These are phyloP conservation scores for Microdochium bolleyi DNA, from an alignment of 2,329 filamentous ascomycete genomes.

Conservation along the genomic window DNA sequence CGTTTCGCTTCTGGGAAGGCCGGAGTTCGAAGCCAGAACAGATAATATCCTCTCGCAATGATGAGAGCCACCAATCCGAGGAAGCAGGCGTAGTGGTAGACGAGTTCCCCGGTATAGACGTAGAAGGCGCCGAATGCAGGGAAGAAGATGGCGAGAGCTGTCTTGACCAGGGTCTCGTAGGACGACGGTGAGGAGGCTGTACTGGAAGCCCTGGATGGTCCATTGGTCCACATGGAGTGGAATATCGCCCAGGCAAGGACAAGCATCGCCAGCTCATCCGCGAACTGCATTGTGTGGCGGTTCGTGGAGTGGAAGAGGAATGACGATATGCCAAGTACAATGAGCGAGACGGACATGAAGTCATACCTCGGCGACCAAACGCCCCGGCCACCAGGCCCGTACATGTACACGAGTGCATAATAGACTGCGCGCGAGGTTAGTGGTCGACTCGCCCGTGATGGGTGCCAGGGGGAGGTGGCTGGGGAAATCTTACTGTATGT, in stretches of 20 bases:
- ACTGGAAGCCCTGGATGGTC: slow-evolving; percentile 7
- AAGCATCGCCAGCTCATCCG: slow-evolving; percentile 53
- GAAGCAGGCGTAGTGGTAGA: slow-evolving; percentile 33
- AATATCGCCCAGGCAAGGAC: slow-evolving; percentile 42
- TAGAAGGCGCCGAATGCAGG: slow-evolving; percentile 32
- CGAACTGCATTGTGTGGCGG: slow-evolving; percentile 32
- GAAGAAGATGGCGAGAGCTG: slow-evolving; percentile 30
- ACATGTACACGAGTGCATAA: slow-evolving; percentile 29
- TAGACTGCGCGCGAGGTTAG: slow-evolving; percentile 23
- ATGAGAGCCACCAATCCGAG: slow-evolving; percentile 21
- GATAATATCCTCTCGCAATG: slow-evolving; percentile 22
- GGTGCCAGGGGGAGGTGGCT: neutral
- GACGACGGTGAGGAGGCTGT: slow-evolving; percentile 35
- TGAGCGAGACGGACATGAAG: slow-evolving; percentile 30
- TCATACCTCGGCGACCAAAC: slow-evolving; percentile 24
- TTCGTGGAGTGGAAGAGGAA: slow-evolving; percentile 36
- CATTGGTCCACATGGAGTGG: neutral
- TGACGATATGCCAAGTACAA: slow-evolving; percentile 32
- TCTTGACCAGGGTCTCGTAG: slow-evolving; percentile 20
- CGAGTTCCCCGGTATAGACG: slow-evolving; percentile 30
- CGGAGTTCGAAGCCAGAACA: slow-evolving; percentile 21
- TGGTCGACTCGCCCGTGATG: neutral
- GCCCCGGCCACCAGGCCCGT: slow-evolving; percentile 19
- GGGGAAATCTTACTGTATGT: slow-evolving; percentile 30
- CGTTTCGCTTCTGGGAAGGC: slow-evolving; percentile 15